A percentile compares a stretch with the other conserved stretches of the same genome.
phyloP scores from a whole-genome alignment of 2,329 filamentous ascomycete species.

The Exophiala xenobiotica region DNA sequence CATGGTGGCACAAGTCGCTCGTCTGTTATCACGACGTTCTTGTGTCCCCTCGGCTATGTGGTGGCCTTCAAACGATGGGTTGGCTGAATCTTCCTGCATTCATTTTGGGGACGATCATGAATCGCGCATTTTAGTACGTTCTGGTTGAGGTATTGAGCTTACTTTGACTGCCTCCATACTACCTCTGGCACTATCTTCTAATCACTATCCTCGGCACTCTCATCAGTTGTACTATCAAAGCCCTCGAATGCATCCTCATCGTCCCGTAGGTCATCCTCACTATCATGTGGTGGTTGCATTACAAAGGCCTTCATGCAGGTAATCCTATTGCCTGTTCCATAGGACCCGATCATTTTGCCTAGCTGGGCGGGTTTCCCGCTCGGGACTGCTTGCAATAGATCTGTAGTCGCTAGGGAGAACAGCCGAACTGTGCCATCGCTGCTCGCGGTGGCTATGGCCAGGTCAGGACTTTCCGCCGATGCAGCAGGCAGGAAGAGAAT shows the following conservation, averaged over 20 bases:
- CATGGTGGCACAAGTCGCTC: too few species aligned
- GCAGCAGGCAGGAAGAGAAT: conserved; percentile 51
- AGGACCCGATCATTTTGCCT: conserved; percentile 70
- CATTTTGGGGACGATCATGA: too few species aligned
- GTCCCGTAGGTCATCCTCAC: conserved; percentile 37
- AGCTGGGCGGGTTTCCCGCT: conserved; percentile 44
- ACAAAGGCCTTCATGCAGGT: conserved; percentile 84
- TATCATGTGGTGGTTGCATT: conserved; percentile 64
- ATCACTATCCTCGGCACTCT: conserved; percentile 31
- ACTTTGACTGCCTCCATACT: neutral
- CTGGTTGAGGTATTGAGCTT: conserved; percentile 1
- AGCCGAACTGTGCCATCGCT: conserved; percentile 84
- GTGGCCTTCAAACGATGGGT: too few species aligned
- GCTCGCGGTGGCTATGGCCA: conserved; percentile 69
- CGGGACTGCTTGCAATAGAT: conserved; percentile 29
- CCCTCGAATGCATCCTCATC: conserved; percentile 23
- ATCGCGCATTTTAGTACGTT: neutral
- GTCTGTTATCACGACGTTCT: too few species aligned
- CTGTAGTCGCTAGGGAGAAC: conserved; percentile 59
- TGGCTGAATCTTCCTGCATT: too few species aligned
- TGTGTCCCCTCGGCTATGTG: too few species aligned
- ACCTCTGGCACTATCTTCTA: neutral
- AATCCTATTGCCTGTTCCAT: conserved; percentile 83
- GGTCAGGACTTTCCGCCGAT: conserved; percentile 35
- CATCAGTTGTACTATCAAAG: conserved; percentile 28